Base-by-base conservation (phyloP, 1,139 yeast genomes). In the Cylindricascospora bacillispora region DNA sequence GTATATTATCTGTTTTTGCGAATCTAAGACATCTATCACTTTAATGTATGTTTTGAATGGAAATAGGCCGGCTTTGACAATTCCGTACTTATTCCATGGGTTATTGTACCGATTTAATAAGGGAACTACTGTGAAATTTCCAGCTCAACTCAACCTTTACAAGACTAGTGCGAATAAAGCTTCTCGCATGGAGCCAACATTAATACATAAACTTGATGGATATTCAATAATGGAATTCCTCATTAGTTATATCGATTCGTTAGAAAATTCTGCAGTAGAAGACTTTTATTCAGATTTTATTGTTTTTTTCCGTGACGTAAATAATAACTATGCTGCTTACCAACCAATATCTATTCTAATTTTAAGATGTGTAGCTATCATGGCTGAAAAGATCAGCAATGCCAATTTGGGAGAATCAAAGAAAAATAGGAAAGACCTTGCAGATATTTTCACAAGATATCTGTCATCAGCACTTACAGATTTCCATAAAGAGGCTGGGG, bases 241-340 rank as follows among this genome's bases (percentile, higher is more conserved):
- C 21, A 63, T 73, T 5, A 59, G 57, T 1, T 85, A 85, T 47
- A 57, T 76, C 13, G 59, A 59, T 5, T 68, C 83, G 0, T 59
- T 86, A 25, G 93, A 81, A 37, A 67, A 65, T 37, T 93, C 83
- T 41, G 73, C 82, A 0, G 59, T 83, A 21, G 81, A 76, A 34
- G 95, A 85, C 35, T 64, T 82, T 15, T 83, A 86, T 76, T 52
- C 52, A 13, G 67, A 66, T 15, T 60, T 75, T 14, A 56, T 70
- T 26, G 55, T 53, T 5, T 83, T 81, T 43, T 60, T 80, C 39
- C 72, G 65, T 38, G 83, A 75, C 15, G 66, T 73, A 0, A 43
- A 63, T 24, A 54, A 65, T 10, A 70, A 73, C 43, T 52, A 65
- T 12, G 41, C 56, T n/a, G 47, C 58, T 3, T 81, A 70, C 49